phyloP scores from a whole-genome alignment of 306 rosid genomes.

The Canavalia gladiata region DNA sequence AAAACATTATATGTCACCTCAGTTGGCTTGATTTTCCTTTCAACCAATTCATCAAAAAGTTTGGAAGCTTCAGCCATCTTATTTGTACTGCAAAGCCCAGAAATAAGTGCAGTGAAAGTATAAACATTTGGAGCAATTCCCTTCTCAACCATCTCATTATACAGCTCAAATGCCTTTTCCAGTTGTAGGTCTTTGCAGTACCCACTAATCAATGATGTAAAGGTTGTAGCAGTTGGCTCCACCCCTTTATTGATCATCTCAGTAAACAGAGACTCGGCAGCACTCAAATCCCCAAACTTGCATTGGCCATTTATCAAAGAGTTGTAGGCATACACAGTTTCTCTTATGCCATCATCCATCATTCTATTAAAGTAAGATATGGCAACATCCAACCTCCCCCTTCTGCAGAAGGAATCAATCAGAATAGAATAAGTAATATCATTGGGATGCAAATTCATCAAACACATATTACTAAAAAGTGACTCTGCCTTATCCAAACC shows the following conservation, averaged over 20 bases:
- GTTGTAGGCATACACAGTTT: conserved; percentile 77
- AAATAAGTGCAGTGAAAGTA: conserved; percentile 81
- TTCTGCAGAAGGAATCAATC: conserved; percentile 83
- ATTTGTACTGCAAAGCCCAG: conserved; percentile 73
- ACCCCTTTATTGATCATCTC: conserved; percentile 74
- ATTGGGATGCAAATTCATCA: conserved; percentile 70
- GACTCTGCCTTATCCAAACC: conserved; percentile 72
- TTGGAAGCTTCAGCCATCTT: conserved; percentile 75
- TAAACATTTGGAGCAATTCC: conserved; percentile 73
- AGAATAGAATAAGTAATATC: conserved; percentile 81
- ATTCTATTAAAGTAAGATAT: conserved; percentile 67
- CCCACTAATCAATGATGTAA: conserved; percentile 76
- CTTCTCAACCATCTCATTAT: conserved; percentile 78
- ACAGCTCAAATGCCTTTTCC: conserved; percentile 68
- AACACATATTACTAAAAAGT: conserved; percentile 67
- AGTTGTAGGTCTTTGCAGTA: conserved; percentile 70
- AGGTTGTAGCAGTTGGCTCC: conserved; percentile 77
- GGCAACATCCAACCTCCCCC: conserved; percentile 75
- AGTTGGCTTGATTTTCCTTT: conserved; percentile 72
- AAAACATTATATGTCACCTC: conserved; percentile 93
- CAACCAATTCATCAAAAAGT: conserved; percentile 72
- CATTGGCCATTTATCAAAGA: conserved; percentile 85
- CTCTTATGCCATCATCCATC: conserved; percentile 60
- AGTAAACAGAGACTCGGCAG: conserved; percentile 62
- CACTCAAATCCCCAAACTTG: conserved; percentile 73